These are phyloP conservation scores for Chondrostereum purpureum DNA, from an alignment of 1,284 basidiomycete genomes.

Conservation along the genomic window DNA sequence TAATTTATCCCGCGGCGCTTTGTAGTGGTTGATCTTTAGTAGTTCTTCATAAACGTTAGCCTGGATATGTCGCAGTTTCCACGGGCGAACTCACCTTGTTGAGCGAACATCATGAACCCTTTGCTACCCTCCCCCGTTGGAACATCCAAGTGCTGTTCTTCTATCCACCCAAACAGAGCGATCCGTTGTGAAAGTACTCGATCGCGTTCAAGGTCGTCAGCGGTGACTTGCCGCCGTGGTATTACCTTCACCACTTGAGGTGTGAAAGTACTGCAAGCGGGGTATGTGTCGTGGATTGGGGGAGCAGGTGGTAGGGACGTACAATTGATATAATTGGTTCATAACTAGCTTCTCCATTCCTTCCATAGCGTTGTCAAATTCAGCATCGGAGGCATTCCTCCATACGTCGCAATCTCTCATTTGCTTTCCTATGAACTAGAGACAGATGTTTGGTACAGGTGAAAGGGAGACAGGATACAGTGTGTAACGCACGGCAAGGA, in stretches of 20 bases:
- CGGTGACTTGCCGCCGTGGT: constrained; percentile 78
- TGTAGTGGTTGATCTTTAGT: constrained; percentile 97
- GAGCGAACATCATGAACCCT: constrained; percentile 91
- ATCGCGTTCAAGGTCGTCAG: constrained; percentile 95
- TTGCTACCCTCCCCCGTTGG: constrained; percentile 59
- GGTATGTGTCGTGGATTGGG: constrained; percentile 3
- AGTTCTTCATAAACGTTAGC: constrained; percentile 52
- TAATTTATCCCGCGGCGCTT: constrained; percentile 95
- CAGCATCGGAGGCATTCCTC: constrained; percentile 68
- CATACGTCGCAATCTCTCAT: constrained; percentile 86
- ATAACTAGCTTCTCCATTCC: constrained; percentile 99
- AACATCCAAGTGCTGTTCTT: constrained; percentile 85
- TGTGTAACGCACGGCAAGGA: constrained; percentile 61
- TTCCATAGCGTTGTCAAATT: constrained; percentile 96
- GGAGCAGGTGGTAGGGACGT: constrained; percentile 24
- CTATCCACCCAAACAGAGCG: constrained; percentile 85
- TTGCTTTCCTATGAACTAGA: constrained; percentile 78
- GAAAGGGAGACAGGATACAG: not conserved
- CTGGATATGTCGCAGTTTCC: not conserved
- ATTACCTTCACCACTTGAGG: constrained; percentile 62
- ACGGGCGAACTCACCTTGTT: constrained; percentile 59
- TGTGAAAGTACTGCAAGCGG: constrained; percentile 71
- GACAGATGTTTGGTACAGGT: constrained; percentile 2
- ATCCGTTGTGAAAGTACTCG: constrained; percentile 89
- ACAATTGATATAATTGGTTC: constrained; percentile 96